Percentiles rank a stretch among this genome's conserved stretches.
These are phyloP conservation scores for Eustoma russellianum DNA, from an alignment of 257 asterid genomes.

Conservation along the genomic window DNA sequence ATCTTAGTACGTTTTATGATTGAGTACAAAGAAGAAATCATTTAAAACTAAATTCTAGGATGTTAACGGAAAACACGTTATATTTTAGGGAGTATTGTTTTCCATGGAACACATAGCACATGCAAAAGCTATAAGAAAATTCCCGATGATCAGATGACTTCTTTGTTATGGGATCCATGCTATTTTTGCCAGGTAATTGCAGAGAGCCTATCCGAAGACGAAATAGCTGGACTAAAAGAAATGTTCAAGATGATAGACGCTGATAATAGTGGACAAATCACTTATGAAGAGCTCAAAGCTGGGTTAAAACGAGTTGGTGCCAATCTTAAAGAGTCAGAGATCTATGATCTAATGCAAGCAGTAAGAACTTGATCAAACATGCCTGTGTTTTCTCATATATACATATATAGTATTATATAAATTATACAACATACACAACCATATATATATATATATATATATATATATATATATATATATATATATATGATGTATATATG, in stretches of 20 bases:
- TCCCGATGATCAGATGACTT: neutral
- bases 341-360: slow-evolving; percentile 92
- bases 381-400: no score
- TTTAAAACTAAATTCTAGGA: no score
- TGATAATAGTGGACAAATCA: slow-evolving; percentile 81
- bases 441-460: no score
- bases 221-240: slow-evolving; percentile 82
- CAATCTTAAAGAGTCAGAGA: slow-evolving; percentile 83
- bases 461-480: no score
- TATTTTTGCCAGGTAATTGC: slow-evolving; percentile 59
- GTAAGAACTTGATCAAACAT: slow-evolving; percentile 30
- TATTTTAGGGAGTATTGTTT: no score
- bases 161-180: neutral
- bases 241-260: slow-evolving; percentile 90
- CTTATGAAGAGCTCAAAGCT: slow-evolving; percentile 85
- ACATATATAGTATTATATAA: no score
- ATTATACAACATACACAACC: no score
- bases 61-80: no score
- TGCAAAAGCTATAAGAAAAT: neutral
- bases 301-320: slow-evolving; percentile 89
- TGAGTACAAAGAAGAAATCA: no score
- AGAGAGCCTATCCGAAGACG: slow-evolving; percentile 82
- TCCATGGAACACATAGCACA: neutral
- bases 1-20: no score
- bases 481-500: no score